Evolutionary conservation across 2,329 filamentous ascomycete genomes (phyloP), one percentile per base, ranked within the genome.

Genomic region (Myriosclerotinia scirpicola): DNA sequence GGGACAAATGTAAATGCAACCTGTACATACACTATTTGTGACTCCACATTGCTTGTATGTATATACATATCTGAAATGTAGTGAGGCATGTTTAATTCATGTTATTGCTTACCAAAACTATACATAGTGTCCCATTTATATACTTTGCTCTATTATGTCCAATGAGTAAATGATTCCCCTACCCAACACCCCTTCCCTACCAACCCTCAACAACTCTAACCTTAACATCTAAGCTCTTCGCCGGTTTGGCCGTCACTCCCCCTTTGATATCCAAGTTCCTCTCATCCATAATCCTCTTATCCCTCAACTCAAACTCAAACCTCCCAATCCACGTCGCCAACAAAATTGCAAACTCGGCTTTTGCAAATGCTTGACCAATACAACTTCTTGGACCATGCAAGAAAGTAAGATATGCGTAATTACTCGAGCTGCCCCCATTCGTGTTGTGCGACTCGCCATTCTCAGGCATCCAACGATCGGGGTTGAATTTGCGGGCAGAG

Each of bases 351-450:
- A 97, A 91, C 81, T 97, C 94, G 0, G 89, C 87, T 75, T 87
- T 89, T 0, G 93, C 90, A 78, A 97, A 97, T 2, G 82, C 82
- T 77, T 88, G 85, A 0, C 93, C 93, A 72, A 97, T 97, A 75
- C 93, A 97, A 74, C 89, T 90, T 64, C 93, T 81, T 2, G 93
- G 92, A 0, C 93, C 93, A 76, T 96, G 92, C 67, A 97, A 77
- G 78, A 97, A 97, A 0, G 91, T 94, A 78, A 94, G 76, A 73
- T 90, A 88, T 0, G 88, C 85, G 76, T 90, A 96, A 77, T 94
- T 95, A 71, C 84, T 91, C 20, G 83, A 81, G 1, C 91, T 89
- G 11, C 90, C 90, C 8, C 92, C 92, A 53, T 85, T 86, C 1
- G 69, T 65, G 87, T 87, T 5, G 81, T 71, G 68, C 6, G 69